phyloP scores from a whole-genome alignment of 768 basidiomycete genomes.

The Chiua virens region DNA sequence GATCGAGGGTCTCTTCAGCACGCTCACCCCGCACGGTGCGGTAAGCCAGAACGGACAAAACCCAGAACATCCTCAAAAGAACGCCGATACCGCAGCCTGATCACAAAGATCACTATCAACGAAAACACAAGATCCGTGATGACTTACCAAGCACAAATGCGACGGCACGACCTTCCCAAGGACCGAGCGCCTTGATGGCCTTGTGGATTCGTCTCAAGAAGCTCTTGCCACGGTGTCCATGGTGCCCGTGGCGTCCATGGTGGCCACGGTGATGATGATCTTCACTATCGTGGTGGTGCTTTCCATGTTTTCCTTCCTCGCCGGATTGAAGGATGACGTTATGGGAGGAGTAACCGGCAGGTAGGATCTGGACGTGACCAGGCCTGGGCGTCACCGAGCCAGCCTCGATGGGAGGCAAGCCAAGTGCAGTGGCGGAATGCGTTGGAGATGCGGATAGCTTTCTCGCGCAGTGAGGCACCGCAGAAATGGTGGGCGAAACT shows the following conservation, averaged over 20 bases:
- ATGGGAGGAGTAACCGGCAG: conserved; percentile 11
- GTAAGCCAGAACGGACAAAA: conserved; percentile 59
- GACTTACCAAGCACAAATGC: conserved; percentile 78
- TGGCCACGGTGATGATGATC: conserved; percentile 5
- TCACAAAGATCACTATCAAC: neutral
- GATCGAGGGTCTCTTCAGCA: conserved; percentile 42
- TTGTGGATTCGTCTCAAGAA: conserved; percentile 63
- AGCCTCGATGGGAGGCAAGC: conserved; percentile 47
- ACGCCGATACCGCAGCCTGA: conserved; percentile 84
- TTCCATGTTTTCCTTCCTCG: conserved; percentile 10
- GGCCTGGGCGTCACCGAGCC: conserved; percentile 4
- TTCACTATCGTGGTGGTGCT: conserved; percentile 1
- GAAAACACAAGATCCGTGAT: neutral
- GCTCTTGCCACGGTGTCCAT: conserved; percentile 31
- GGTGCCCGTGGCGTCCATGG: conserved; percentile 15
- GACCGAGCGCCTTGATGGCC: conserved; percentile 68
- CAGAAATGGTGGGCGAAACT: conserved; percentile 28
- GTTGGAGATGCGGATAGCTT: conserved; percentile 53
- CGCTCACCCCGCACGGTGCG: conserved; percentile 53
- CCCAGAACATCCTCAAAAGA: conserved; percentile 78
- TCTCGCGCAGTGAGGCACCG: conserved; percentile 42
- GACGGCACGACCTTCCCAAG: conserved; percentile 81
- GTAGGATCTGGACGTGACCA: conserved; percentile 32
- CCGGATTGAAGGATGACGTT: neutral
- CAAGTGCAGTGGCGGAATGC: conserved; percentile 55